Evolutionary conservation across 2,329 filamentous ascomycete species (phyloP), one percentile per base, ranked within the genome.

Genomic region (Diaporthe vaccinii): DNA sequence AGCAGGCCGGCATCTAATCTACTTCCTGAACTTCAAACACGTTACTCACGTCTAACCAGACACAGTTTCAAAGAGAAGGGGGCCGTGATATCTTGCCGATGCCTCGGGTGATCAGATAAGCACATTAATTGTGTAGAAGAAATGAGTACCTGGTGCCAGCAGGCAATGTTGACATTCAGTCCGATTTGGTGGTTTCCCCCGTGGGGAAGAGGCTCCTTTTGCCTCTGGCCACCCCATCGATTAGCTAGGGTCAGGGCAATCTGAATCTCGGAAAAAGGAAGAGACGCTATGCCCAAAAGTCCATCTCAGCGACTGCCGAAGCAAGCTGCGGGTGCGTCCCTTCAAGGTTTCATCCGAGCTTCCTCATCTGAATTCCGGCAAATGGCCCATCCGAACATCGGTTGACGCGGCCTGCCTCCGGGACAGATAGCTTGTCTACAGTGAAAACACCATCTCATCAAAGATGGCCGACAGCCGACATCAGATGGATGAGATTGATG

Each of bases 291-390:
- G 22, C 44, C 22, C 20, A 53, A 68, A 51, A 68, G 28, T 53
- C 31, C 25, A 68, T 22, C 46, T 68, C 46, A 25, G 6, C 14
- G 34, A 55, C 49, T 55, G 20, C 65, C 49, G 46, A 39, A 28
- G 34, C 65, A 55, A 41, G 4, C n/a, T 69, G 65, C 34, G 49
- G 49, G 20, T n/a, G 49, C 65, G 28, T 28, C 65, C 22, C n/a
- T 28, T 53, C 31, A 55, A 53, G 34, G 49, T 69, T 69, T 55
- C 65, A 69, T 55, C 65, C 65, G n/a, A 69, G 49, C 49, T 41
- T 41, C 8, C 46, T 41, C 65, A 41, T 69, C 65, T 69, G 49
- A 55, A 69, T 55, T 49, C 65, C 65, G 65, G 65, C n/a, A 55
- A 20, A 55, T 22, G 49, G 15, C 49, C 41, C 22, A 41, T 55